Base-by-base conservation (phyloP, 768 basidiomycete genomes). In the Rhodosporidiobolus odoratus region DNA sequence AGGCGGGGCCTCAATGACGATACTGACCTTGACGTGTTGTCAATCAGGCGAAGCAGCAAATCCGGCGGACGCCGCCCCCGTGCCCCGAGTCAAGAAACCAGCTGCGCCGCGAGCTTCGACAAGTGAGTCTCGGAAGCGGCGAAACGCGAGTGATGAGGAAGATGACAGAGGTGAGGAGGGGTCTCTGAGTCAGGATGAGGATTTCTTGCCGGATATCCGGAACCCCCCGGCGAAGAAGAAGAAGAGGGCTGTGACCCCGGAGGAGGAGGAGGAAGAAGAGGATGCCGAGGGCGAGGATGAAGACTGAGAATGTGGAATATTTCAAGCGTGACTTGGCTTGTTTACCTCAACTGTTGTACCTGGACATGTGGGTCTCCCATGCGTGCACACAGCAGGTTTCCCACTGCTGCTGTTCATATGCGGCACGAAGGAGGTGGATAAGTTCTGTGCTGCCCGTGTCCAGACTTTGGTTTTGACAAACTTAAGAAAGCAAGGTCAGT, bases 121-220 rank as follows among this genome's bases (percentile, higher is more conserved):
- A 30, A 65, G n/a, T n/a, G n/a, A 2, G 53, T 43, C 25, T n/a
- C 53, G 6, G 64, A 65, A 53, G 37, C 23, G 60, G 41, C 43
- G 40, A 16, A 21, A 9, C 23, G 52, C 9, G 15, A 7, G 34
- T 19, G 38, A 37, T 13, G 47, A 58, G 23, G 67, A 62, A 15
- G 67, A 68, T 17, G 67, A 62, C 17, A 47, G 58, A 38, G 52
- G 58, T 17, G 64, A 32, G 41, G 27, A 47, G 19, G 32, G 2
- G 9, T 41, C 37, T 2, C 34, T 16, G 30, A 40, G 30, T 4
- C 63, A 70, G 40, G 63, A 59, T n/a, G 66, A 68, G 25, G 60
- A 71, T 10, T 52, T 60, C 25, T 25, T 63, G 50, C 62, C 62
- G n/a, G 58, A 64, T 30, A 4, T 69, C 38, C 45, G 63, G n/a